Evolutionary conservation across 768 basidiomycete genomes (phyloP).

Genomic region (Ramaria rubella): DNA sequence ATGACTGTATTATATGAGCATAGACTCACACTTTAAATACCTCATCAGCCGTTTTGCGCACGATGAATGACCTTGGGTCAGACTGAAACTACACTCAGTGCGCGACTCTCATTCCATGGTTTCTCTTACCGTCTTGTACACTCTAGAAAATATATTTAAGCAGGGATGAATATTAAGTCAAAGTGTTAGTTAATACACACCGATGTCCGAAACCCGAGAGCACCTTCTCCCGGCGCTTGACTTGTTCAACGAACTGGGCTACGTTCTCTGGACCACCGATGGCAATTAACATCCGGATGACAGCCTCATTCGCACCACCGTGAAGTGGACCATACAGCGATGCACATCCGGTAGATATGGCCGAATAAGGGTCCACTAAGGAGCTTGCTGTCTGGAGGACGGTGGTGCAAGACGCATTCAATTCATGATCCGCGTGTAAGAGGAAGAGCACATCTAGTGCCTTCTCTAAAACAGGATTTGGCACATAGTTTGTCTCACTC

Average conservation of each 20-base stretch:
- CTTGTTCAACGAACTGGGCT: slow-evolving; percentile 76
- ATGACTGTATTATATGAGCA: slow-evolving; percentile 1
- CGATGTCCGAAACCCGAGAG: slow-evolving; percentile 89
- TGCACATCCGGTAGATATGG: slow-evolving; percentile 81
- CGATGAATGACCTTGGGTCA: slow-evolving; percentile 86
- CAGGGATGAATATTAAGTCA: not conserved
- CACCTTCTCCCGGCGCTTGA: slow-evolving; percentile 83
- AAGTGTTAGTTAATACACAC: slow-evolving; percentile 27
- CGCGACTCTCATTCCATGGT: not conserved
- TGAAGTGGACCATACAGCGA: slow-evolving; percentile 79
- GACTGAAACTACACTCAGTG: slow-evolving; percentile 39
- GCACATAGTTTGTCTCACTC: slow-evolving; percentile 62
- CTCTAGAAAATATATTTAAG: slow-evolving; percentile 25
- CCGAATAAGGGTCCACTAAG: slow-evolving; percentile 85
- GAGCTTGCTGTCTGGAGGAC: slow-evolving; percentile 86
- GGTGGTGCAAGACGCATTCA: slow-evolving; percentile 82
- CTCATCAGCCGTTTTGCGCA: slow-evolving; percentile 83
- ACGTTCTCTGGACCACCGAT: slow-evolving; percentile 87
- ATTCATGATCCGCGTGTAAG: slow-evolving; percentile 84
- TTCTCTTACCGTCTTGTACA: slow-evolving; percentile 63
- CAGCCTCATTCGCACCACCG: slow-evolving; percentile 89
- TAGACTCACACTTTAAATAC: slow-evolving; percentile 77
- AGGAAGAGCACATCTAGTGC: slow-evolving; percentile 86
- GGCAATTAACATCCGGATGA: slow-evolving; percentile 87
- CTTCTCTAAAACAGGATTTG: slow-evolving; percentile 79